Percentiles rank a stretch among this genome's conserved stretches.
Conservation (phyloP, 2,329 filamentous ascomycete genomes). For the Mycosphaerella sp. region DNA sequence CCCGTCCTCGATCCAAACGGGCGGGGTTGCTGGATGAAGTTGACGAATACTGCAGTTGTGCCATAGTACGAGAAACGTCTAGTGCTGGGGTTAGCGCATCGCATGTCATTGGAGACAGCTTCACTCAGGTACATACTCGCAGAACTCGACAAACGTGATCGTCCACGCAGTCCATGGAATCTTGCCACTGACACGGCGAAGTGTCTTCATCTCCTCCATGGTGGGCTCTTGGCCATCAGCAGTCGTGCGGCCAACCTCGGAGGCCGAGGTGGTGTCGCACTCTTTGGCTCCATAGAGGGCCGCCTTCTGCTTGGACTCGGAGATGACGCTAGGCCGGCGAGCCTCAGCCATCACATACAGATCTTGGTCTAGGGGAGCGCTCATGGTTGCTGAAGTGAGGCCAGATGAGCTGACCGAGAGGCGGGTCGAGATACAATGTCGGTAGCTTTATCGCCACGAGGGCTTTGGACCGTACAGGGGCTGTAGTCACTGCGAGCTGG, state of each 20-base stretch:
- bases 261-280: conserved; percentile 9
- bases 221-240: conserved; percentile 36
- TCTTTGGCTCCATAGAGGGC: conserved; percentile 17
- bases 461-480: neutral
- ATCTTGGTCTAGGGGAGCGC: conserved; percentile 18
- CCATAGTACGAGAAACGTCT: conserved; percentile 41
- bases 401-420: neutral
- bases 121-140: conserved; percentile 29
- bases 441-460: conserved; percentile 2
- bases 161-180: conserved; percentile 44
- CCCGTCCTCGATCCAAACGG: conserved; percentile 36
- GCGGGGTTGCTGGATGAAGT: conserved; percentile 40
- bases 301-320: conserved; percentile 15
- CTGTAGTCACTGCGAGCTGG: neutral
- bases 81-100: neutral
- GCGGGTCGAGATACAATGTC: neutral
- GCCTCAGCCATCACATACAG: conserved; percentile 24
- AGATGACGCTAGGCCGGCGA: conserved; percentile 20
- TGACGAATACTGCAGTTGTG: conserved; percentile 45
- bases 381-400: conserved; percentile 13
- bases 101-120: neutral
- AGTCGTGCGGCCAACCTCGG: conserved; percentile 9
- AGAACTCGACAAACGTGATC: conserved; percentile 45
- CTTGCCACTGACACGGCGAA: conserved; percentile 43
- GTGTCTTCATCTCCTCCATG: conserved; percentile 39